Evolutionary conservation across 495 filamentous ascomycete species (phyloP), one percentile per base, ranked within the genome.

Genomic region (Mytilinidion resinicola): DNA sequence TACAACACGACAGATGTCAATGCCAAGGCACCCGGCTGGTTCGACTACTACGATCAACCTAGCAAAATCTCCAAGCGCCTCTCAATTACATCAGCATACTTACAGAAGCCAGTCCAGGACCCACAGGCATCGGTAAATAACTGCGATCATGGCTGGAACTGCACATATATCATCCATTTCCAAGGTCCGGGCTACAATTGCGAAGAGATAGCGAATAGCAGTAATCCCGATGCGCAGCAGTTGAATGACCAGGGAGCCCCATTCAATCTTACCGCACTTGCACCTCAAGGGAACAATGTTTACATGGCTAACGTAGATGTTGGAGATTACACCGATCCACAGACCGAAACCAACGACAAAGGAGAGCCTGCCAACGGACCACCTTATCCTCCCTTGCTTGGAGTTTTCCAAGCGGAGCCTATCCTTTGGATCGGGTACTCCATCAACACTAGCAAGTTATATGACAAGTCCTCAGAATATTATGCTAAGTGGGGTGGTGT

Each of bases 141-240:
- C 9, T 67, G 65, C 43, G 61, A 68, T 37, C 14, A 37, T 0
- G 65, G 71, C 12, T 73, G 61, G 56, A 74, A 75, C 50, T 75
- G 73, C 42, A 71, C 71, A 0, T 74, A 72, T 56, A 37, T 20
- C 0, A 58, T 68, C 44, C 47, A 43, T 10, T 74, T 75, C 30
- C 17, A 59, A 11, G 73, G 56, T 5, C 73, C 73, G 2, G 74
- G 72, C 38, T 75, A 75, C 56, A 73, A 71, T 53, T 75, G 73
- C 37, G 57, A 64, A n/a, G 61, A 67, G 19, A 17, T 67, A 6
- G 64, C 63, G 25, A 61, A 65, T 41, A 53, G 51, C 34, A 53
- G 39, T 15, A 19, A 51, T 30, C 19, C 46, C 34, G 41, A 56
- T 19, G 20, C 9, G 14, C 19, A 49, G 35, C 41, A 44, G 21